Evolutionary conservation across 352 stramenopile species (phyloP), one percentile per base, ranked within the genome.

Genomic region (Phytophthora citricola): DNA sequence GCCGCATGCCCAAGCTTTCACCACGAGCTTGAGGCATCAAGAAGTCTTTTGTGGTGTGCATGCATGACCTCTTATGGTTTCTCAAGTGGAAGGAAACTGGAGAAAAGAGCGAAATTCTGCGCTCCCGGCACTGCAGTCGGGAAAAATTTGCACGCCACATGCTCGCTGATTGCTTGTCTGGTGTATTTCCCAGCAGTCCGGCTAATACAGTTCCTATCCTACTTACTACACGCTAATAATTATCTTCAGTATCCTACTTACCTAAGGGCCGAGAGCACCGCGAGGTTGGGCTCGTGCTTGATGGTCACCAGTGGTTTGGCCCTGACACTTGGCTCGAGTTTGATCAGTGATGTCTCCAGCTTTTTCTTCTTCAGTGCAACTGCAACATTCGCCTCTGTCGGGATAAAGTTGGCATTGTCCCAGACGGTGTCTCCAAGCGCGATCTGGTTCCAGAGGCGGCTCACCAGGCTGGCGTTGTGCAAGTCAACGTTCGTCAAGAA

Each of bases 401-500:
- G 61, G 24, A 74, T 63, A 40, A 93, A 92, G 62, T 92, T 92
- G n/a, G 78, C 69, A 48, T 93, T 79, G 46, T 95, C 85, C 88
- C 88, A 94, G 2, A 94, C 81, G 0, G 66, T 78, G 26, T 91
- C 81, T 10, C 84, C 81, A 9, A 93, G 76, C 12, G 88, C 75
- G 59, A 96, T 73, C 29, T 91, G 77, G 46, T 82, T 96, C 88
- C 88, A 96, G 17, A 96, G 64, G 26, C 78, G 85, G 61, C 75
- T 93, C 59, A 96, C 86, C n/a, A 96, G 75, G 38, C 85, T 94
- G 8, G 85, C 85, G 58, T 94, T 94, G 69, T 96, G 91, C 41
- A 96, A 45, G 27, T 94, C 88, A 0, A 78, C 74, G 44, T 91
- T 92, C 5, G 79, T 85, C 46, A 96, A 79, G 50, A 81, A 94